Base-by-base conservation (phyloP, 352 stramenopile species). In the Globisporangium acanthophoron region DNA sequence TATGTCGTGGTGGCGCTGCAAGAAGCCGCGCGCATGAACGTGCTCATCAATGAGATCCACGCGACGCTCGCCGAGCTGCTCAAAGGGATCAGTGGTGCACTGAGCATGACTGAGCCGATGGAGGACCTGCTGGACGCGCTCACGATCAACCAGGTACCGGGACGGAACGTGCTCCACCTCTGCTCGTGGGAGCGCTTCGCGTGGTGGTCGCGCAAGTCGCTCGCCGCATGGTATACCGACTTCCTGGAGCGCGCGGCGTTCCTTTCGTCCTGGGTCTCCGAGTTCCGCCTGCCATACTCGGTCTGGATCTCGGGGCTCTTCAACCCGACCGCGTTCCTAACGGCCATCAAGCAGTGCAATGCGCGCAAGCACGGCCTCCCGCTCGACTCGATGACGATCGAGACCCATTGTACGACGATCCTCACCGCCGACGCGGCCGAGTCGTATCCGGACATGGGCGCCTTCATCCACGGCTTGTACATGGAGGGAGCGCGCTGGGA, bases 401-500 rank as follows among this genome's bases (percentile, higher is more conserved):
- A 98, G 64, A 98, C 93, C n/a, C 90, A 98, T 60, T 71, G 97
- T 11, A 96, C 88, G 21, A 94, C 75, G 1, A 84, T 96, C 39
- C 60, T 66, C 52, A 67, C 73, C 31, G 41, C 70, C 3, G 85
- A 87, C 18, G 75, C 76, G 27, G 71, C 65, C 11, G 90, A 98
- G 62, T 74, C 65, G 35, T 79, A 88, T 48, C 65, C 80, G 3
- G 80, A 91, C 48, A 87, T 85, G 73, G 96, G 96, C 6, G 80
- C 87, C 1, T 98, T 97, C 53, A 84, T 98, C 48, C 92, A 98
- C 61, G 96, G 96, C 18, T 61, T 99, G 11, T 98, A 87, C 68
- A 81, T 99, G 44, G 94, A 99, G 71, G 96, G 96, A 16, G 96
- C 92, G 31, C 79, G 96, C 8, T 99, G 90, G 90, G 85, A 92